These are phyloP conservation scores for Rhizophlyctis rosea DNA, from an alignment of 192 early-diverging fungal genomes.

Conservation along the genomic window DNA sequence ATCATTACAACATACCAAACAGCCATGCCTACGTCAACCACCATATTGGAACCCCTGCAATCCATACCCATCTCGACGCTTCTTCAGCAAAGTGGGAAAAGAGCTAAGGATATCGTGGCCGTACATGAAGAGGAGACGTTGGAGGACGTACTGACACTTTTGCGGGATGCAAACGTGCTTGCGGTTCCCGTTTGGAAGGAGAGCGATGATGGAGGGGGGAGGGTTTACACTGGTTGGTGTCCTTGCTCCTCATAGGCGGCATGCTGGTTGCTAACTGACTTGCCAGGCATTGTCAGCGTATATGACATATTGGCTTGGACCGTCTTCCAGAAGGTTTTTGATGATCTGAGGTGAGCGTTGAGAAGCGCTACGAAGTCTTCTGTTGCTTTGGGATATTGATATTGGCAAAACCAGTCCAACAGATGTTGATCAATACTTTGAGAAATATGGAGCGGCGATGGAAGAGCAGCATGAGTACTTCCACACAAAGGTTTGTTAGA, in stretches of 20 bases:
- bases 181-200: not conserved
- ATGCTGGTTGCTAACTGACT: not conserved
- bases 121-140: not conserved
- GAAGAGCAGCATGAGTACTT: conserved; percentile 39
- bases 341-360: conserved; percentile 27
- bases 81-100: not conserved
- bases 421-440: not conserved
- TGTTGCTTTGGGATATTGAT: not conserved
- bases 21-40: no score
- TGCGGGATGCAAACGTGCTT: not conserved
- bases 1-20: not conserved
- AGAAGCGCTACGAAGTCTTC: not conserved
- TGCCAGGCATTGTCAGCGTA: conserved; percentile 47
- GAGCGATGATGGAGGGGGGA: not conserved
- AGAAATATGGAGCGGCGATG: conserved; percentile 1
- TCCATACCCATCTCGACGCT: not conserved
- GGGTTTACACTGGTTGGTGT: not conserved
- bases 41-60: not conserved
- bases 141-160: not conserved
- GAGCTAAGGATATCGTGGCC: not conserved
- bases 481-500: conserved; percentile 6
- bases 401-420: not conserved
- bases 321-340: conserved; percentile 50
- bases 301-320: conserved; percentile 46
- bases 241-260: not conserved